Base-by-base conservation (phyloP, 768 basidiomycete genomes). In the Agaricus bisporus region DNA sequence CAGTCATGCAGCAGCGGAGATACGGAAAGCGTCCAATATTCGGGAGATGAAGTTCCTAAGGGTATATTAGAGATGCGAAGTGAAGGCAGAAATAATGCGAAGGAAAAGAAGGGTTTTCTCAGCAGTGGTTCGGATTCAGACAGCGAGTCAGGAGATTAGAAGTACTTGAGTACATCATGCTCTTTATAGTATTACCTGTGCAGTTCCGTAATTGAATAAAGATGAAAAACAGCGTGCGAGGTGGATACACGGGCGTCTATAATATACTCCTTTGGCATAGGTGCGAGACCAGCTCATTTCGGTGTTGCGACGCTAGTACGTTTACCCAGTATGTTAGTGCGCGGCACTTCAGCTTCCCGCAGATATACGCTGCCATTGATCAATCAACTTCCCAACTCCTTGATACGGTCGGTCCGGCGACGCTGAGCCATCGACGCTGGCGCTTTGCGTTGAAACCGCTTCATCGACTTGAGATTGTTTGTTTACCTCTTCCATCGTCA, bases 331-430 rank as follows among this genome's bases (percentile, higher is more conserved):
- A 61, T 43, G 26, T 57, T 58, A 18, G 64, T 63, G 22, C 66
- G 73, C 22, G 71, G 56, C 45, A 68, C 62, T 36, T 80, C 82
- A 17, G 70, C 69, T 58, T 85, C 86, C 86, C 15, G 78, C 83
- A 35, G 85, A 81, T 69, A 86, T 91, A 54, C 80, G 82, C 66
- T 93, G 88, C 91, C 91, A 93, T 63, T 91, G 82, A 63, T 90
- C 88, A 58, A 93, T 92, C 35, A 93, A 73, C 68, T 78, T 88
- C 26, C 88, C 85, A 41, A 93, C 91, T 36, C 91, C 91, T 62
- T 82, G 84, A 66, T 85, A 93, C 29, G 87, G 85, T 51, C 77
- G 76, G 63, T 93, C 90, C 7, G 88, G 86, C 8, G 87, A 85
- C 5, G 86, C 73, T 12, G 86, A 74, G 12, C 77, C 75, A 35